These are phyloP conservation scores for Fonsecaea pedrosoi DNA, from an alignment of 2,329 filamentous ascomycete genomes.

Conservation along the genomic window DNA sequence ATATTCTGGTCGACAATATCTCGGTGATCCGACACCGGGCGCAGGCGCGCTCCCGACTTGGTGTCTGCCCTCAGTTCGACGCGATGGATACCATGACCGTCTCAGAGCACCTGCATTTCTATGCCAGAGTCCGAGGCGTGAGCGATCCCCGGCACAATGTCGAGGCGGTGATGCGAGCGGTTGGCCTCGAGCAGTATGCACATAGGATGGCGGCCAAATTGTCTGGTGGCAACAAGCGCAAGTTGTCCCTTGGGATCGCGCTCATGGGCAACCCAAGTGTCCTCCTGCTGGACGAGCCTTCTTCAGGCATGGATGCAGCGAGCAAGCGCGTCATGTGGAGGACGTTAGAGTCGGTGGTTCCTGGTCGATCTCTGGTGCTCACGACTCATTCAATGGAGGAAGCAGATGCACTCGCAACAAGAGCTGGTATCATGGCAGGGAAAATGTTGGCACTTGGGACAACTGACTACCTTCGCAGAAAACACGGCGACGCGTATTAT, in stretches of 20 bases:
- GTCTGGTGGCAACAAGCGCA: conserved; percentile 92
- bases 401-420: conserved; percentile 82
- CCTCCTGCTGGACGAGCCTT: conserved; percentile 86
- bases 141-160: conserved; percentile 78
- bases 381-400: conserved; percentile 97
- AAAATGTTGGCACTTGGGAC: conserved; percentile 86
- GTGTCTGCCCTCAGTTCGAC: conserved; percentile 89
- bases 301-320: conserved; percentile 85
- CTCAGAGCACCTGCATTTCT: conserved; percentile 83
- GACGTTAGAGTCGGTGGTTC: conserved; percentile 74
- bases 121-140: conserved; percentile 82
- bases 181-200: conserved; percentile 74
- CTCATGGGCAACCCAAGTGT: conserved; percentile 91
- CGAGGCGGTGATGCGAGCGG: conserved; percentile 75
- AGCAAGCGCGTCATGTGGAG: conserved; percentile 94
- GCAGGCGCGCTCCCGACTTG: conserved; percentile 75
- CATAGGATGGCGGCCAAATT: conserved; percentile 78
- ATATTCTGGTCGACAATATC: conserved; percentile 79
- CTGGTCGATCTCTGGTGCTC: conserved; percentile 80
- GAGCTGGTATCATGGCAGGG: conserved; percentile 84
- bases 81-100: conserved; percentile 93
- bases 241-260: conserved; percentile 85
- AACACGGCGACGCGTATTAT: conserved; percentile 79
- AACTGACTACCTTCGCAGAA: conserved; percentile 71
- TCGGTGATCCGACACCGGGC: conserved; percentile 76